These are phyloP conservation scores for Huntiella moniliformis DNA, from an alignment of 2,329 filamentous ascomycete genomes.

Conservation along the genomic window DNA sequence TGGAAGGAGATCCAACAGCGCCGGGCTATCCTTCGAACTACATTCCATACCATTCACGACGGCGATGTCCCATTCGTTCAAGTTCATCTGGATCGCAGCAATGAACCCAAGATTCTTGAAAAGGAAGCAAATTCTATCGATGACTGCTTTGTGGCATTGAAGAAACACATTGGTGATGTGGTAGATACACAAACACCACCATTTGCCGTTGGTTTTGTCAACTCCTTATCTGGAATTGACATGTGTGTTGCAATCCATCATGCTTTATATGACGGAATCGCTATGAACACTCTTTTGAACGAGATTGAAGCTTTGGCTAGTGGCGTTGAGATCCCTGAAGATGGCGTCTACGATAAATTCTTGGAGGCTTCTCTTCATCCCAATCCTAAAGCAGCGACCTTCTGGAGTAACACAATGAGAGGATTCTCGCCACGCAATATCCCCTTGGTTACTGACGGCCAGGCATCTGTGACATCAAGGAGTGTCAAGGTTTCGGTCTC, in stretches of 20 bases:
- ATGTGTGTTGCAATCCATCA: conserved; percentile 48
- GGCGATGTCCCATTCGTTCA: conserved; percentile 49
- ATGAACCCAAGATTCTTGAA: conserved; percentile 24
- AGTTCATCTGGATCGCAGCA: conserved; percentile 37
- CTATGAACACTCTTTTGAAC: conserved; percentile 47
- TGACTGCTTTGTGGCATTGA: conserved; percentile 22
- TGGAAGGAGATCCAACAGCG: conserved; percentile 46
- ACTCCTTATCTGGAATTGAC: conserved; percentile 17
- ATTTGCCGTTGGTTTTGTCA: conserved; percentile 26
- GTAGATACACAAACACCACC: conserved; percentile 28
- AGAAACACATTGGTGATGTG: conserved; percentile 20
- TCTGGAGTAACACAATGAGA: conserved; percentile 35
- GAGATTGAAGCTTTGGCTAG: conserved; percentile 47
- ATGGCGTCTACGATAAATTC: conserved; percentile 43
- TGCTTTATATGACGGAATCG: conserved; percentile 70
- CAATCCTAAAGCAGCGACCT: conserved; percentile 31
- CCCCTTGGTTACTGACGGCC: no score
- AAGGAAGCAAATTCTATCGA: conserved; percentile 18
- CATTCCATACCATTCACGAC: conserved; percentile 49
- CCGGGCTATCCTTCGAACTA: conserved; percentile 62
- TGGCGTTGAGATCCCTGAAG: conserved; percentile 25
- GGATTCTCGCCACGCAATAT: not conserved
- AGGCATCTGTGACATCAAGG: not conserved
- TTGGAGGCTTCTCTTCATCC: conserved; percentile 36
- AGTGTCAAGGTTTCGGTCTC: not conserved